Evolutionary conservation across 768 basidiomycete species (phyloP).

Genomic region (Suillus variegatus): DNA sequence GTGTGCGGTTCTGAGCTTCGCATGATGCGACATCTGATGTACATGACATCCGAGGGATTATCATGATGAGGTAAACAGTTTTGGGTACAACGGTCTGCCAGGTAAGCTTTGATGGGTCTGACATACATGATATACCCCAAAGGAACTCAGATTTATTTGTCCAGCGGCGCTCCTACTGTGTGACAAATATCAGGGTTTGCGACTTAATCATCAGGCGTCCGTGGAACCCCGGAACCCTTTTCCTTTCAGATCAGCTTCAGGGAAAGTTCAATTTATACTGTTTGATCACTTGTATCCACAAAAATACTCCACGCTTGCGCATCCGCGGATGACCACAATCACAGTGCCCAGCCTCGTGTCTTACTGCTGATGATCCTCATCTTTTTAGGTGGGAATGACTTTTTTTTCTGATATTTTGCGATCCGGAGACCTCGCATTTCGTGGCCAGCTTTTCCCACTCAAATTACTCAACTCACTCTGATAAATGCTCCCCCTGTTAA

Average conservation of each 20-base stretch:
- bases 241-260: not conserved
- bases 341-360: not conserved
- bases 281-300: not conserved
- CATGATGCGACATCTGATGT: not conserved
- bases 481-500: not conserved
- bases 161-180: not conserved
- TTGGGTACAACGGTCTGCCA: not conserved
- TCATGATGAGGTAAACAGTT: not conserved
- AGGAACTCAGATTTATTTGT: not conserved
- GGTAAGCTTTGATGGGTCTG: not conserved
- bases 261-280: not conserved
- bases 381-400: not conserved
- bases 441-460: too few relatives aligned
- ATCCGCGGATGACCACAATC: not conserved
- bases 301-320: not conserved
- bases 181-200: not conserved
- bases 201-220: conserved; percentile 1
- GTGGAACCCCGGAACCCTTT: not conserved
- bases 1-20: not conserved
- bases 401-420: not conserved
- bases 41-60: not conserved
- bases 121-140: not conserved
- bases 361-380: too few relatives aligned
- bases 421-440: not conserved
- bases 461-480: not conserved